Percentiles rank a stretch among this genome's conserved stretches.
Conservation (phyloP, 176 grass and related monocot species). For the Oryza glumipatula region DNA sequence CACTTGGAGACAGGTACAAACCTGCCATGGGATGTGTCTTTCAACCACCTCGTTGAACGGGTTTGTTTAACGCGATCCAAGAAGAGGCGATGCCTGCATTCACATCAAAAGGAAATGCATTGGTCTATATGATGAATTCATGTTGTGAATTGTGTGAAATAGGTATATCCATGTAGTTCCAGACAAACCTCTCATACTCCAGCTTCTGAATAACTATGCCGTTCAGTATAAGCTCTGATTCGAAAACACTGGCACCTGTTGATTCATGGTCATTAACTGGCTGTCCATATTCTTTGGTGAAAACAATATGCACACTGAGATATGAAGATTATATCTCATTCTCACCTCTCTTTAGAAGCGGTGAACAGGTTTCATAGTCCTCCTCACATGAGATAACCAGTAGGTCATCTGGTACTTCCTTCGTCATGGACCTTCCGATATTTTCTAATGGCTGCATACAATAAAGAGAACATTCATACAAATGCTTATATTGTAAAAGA, state of each 20-base stretch:
- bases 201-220: conserved; percentile 87
- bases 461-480: background rate
- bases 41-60: conserved; percentile 58
- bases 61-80: conserved; percentile 50
- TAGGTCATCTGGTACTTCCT: conserved; percentile 69
- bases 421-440: conserved; percentile 71
- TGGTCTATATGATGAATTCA: background rate
- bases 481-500: conserved; percentile 17
- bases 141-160: background rate
- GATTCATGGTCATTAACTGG: conserved; percentile 30
- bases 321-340: background rate
- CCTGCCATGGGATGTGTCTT: conserved; percentile 3
- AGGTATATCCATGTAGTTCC: background rate
- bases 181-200: conserved; percentile 71
- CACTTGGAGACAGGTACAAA: conserved; percentile 44
- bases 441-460: conserved; percentile 70
- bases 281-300: background rate
- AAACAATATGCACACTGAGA: background rate
- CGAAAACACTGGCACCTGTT: conserved; percentile 58
- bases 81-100: conserved; percentile 54
- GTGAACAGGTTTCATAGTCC: conserved; percentile 62
- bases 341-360: conserved; percentile 79
- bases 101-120: background rate
- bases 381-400: conserved; percentile 85
- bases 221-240: conserved; percentile 70